Percentiles rank a stretch among this genome's conserved stretches.
Evolutionary conservation across 2,329 filamentous ascomycete genomes (phyloP).

Genomic region (Ceratocystis cubensis): DNA sequence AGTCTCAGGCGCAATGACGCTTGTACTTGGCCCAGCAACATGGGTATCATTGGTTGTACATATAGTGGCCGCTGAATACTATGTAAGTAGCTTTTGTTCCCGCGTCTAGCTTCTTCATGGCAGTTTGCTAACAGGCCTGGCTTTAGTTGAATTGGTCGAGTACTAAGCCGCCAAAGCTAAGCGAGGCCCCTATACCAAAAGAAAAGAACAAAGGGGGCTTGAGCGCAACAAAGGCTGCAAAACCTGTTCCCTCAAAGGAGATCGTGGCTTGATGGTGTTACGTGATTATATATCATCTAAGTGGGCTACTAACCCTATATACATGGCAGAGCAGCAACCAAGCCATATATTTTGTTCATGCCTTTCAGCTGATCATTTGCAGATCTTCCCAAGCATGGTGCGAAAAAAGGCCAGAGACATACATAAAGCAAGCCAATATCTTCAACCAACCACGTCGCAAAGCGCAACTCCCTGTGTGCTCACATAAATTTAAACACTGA

Average conservation of each 20-base stretch:
- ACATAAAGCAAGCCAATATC: background rate
- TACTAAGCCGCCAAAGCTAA: background rate
- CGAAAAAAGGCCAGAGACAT: background rate
- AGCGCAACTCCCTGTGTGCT: background rate
- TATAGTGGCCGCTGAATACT: background rate
- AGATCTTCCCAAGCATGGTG: background rate
- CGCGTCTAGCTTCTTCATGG: background rate
- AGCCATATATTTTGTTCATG: too few relatives aligned
- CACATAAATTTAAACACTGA: background rate
- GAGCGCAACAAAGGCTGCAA: background rate
- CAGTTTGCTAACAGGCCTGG: background rate
- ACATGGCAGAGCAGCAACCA: background rate
- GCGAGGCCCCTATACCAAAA: background rate
- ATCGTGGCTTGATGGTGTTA: background rate
- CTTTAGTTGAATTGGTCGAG: background rate
- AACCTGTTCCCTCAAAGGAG: background rate
- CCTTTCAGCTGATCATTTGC: background rate
- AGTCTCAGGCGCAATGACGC: background rate
- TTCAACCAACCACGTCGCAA: background rate
- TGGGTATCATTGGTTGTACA: constrained; percentile 12
- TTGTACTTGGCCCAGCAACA: constrained; percentile 5
- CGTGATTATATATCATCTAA: background rate
- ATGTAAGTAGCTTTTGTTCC: constrained; percentile 2
- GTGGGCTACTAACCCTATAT: background rate
- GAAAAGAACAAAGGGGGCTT: background rate